Evolutionary conservation across 352 stramenopile species (phyloP).

Genomic region (Phytophthora podocarpi): DNA sequence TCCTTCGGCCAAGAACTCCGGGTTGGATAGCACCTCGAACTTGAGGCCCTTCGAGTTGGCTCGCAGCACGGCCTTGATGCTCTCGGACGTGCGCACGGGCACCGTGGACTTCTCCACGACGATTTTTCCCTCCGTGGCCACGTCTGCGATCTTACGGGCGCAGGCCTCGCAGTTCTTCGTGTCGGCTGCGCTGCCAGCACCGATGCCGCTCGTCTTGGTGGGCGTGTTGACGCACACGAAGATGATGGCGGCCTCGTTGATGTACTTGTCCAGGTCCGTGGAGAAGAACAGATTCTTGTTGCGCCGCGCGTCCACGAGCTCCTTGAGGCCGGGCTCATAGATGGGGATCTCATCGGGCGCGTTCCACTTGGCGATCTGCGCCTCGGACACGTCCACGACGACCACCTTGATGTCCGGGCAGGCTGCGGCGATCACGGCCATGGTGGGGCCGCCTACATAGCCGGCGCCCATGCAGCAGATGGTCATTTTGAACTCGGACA

Average conservation of each 20-base stretch:
- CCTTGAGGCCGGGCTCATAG: slow-evolving; percentile 98
- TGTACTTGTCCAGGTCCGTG: slow-evolving; percentile 97
- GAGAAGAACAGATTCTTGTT: slow-evolving; percentile 99
- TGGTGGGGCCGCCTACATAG: slow-evolving; percentile 99
- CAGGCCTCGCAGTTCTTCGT: slow-evolving; percentile 99
- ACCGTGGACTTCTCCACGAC: slow-evolving; percentile 99
- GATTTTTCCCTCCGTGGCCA: slow-evolving; percentile 96
- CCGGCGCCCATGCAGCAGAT: slow-evolving; percentile 98
- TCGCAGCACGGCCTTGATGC: slow-evolving; percentile 95
- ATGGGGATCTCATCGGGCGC: slow-evolving; percentile 94
- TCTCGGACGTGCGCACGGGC: slow-evolving; percentile 98
- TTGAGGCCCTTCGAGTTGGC: slow-evolving; percentile 94
- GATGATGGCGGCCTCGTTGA: slow-evolving; percentile 97
- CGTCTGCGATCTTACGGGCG: slow-evolving; percentile 97
- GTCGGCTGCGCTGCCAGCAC: slow-evolving; percentile 97
- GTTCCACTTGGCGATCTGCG: slow-evolving; percentile 99
- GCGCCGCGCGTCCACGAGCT: slow-evolving; percentile 93
- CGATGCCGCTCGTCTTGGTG: slow-evolving; percentile 97
- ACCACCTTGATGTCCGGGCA: slow-evolving; percentile 98
- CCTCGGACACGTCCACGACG: slow-evolving; percentile 96
- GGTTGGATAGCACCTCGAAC: slow-evolving; percentile 98
- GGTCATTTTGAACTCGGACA: slow-evolving; percentile 76
- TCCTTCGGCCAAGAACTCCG: slow-evolving; percentile 99
- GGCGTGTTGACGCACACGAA: slow-evolving; percentile 99
- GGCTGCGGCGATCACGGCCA: slow-evolving; percentile 98